A percentile compares a stretch with the other conserved stretches of the same genome.
phyloP scores from a whole-genome alignment of 352 stramenopile species.

The Blastocystis sp. region DNA sequence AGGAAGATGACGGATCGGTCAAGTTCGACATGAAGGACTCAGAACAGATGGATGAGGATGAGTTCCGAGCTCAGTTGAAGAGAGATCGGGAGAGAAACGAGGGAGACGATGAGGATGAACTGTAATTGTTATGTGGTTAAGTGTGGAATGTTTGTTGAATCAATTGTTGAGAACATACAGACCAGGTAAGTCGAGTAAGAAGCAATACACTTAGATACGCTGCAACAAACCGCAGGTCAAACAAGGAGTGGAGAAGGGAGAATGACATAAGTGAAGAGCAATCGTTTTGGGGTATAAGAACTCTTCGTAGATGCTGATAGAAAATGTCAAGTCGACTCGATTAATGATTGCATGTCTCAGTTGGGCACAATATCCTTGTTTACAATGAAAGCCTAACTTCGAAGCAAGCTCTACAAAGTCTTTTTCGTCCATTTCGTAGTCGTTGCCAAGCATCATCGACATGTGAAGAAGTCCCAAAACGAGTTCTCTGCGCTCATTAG shows the following conservation, averaged over 20 bases:
- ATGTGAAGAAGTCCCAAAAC: background rate
- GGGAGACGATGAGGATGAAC: conserved; percentile 24
- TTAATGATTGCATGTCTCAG: background rate
- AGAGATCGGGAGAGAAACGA: conserved; percentile 13
- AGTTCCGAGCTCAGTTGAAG: conserved; percentile 52
- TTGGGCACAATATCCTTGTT: background rate
- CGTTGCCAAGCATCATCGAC: background rate
- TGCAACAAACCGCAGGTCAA: background rate
- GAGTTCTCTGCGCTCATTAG: conserved; percentile 4
- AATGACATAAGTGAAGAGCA: conserved; percentile 12
- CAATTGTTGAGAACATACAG: background rate
- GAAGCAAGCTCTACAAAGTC: background rate
- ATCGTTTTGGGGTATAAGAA: background rate
- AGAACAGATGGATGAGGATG: conserved; percentile 70
- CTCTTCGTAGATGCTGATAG: background rate
- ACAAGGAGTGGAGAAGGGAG: background rate
- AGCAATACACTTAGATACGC: background rate
- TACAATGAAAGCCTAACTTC: background rate
- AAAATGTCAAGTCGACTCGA: background rate
- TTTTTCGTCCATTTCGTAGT: conserved; percentile 6
- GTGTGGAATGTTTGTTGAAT: background rate
- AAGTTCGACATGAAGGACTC: conserved; percentile 70
- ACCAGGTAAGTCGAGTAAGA: too few species aligned
- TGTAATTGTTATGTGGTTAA: conserved; percentile 17
- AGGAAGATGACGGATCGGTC: conserved; percentile 64